phyloP scores from a whole-genome alignment of 2,329 filamentous ascomycete species.

The Diaporthe capsici region DNA sequence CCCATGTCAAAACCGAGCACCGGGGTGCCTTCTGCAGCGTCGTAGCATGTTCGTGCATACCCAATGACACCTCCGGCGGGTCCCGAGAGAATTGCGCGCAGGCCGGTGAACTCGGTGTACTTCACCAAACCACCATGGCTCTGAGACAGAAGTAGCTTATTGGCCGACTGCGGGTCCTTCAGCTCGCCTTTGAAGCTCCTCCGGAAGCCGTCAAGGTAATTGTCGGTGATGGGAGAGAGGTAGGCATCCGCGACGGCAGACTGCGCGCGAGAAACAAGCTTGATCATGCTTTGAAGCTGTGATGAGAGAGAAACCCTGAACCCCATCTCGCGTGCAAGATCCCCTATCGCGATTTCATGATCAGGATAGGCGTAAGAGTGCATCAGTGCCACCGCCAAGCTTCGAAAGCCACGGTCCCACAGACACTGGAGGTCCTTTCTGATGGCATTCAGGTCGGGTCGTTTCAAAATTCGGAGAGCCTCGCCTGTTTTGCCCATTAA shows the following conservation, averaged over 20 bases:
- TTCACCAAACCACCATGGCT: slow-evolving; percentile 64
- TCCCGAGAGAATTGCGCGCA: slow-evolving; percentile 75
- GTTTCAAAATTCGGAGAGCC: slow-evolving; percentile 72
- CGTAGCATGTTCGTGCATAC: slow-evolving; percentile 81
- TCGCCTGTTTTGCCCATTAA: slow-evolving; percentile 76
- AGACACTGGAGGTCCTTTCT: slow-evolving; percentile 69
- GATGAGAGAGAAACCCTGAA: slow-evolving; percentile 77
- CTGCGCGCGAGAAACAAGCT: slow-evolving; percentile 77
- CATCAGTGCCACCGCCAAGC: slow-evolving; percentile 79
- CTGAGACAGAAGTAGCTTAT: slow-evolving; percentile 73
- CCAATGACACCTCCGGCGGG: slow-evolving; percentile 78
- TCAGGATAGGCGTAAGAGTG: slow-evolving; percentile 79
- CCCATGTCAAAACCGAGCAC: slow-evolving; percentile 41
- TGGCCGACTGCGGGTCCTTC: slow-evolving; percentile 72
- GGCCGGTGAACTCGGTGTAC: slow-evolving; percentile 43
- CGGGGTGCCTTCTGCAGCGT: slow-evolving; percentile 68
- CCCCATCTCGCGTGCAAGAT: slow-evolving; percentile 74
- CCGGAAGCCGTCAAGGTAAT: slow-evolving; percentile 78
- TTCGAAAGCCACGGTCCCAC: slow-evolving; percentile 72
- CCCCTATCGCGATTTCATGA: slow-evolving; percentile 75
- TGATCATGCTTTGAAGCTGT: slow-evolving; percentile 79
- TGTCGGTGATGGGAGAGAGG: slow-evolving; percentile 78
- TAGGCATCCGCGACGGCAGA: slow-evolving; percentile 83
- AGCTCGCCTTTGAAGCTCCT: slow-evolving; percentile 73
- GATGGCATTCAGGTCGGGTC: slow-evolving; percentile 66